phyloP scores from a whole-genome alignment of 208 protist genomes.

The Trypanosoma vivax region DNA sequence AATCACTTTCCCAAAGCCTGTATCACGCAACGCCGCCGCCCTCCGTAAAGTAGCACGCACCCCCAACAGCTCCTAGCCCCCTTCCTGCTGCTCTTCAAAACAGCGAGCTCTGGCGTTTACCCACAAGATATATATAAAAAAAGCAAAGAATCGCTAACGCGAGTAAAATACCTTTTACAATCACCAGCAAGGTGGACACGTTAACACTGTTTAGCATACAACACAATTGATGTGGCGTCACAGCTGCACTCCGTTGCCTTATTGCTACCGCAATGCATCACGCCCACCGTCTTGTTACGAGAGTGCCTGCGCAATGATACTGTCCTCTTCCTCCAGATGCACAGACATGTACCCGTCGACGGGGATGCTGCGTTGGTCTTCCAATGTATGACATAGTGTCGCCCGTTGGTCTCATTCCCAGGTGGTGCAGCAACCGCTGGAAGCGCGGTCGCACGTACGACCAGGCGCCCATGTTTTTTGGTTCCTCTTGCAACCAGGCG shows the following conservation, averaged over 20 bases:
- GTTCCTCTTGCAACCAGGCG: conserved; percentile 97
- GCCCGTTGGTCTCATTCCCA: conserved; percentile 29
- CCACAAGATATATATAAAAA: no score
- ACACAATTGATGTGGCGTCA: no score
- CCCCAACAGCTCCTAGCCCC: no score
- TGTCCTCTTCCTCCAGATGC: conserved; percentile 82
- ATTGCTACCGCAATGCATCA: not conserved
- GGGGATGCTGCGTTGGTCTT: conserved; percentile 76
- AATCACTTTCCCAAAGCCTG: no score
- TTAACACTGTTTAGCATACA: no score
- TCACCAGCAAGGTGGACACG: no score
- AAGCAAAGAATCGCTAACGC: no score
- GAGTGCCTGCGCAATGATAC: conserved; percentile 57
- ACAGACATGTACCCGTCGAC: conserved; percentile 86
- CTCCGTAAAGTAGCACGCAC: no score
- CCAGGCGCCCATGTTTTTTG: conserved; percentile 97
- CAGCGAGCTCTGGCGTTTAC: no score
- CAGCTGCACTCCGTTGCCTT: not conserved
- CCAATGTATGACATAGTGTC: conserved; percentile 60
- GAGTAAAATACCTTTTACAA: no score
- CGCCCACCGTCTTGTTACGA: conserved; percentile 22
- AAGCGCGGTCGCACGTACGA: conserved; percentile 71
- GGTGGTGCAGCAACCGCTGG: conserved; percentile 66
- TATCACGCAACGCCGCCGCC: no score
- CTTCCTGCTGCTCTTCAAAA: no score